Evolutionary conservation across 305 asterid species (phyloP).

Genomic region (Solanum hybrid): DNA sequence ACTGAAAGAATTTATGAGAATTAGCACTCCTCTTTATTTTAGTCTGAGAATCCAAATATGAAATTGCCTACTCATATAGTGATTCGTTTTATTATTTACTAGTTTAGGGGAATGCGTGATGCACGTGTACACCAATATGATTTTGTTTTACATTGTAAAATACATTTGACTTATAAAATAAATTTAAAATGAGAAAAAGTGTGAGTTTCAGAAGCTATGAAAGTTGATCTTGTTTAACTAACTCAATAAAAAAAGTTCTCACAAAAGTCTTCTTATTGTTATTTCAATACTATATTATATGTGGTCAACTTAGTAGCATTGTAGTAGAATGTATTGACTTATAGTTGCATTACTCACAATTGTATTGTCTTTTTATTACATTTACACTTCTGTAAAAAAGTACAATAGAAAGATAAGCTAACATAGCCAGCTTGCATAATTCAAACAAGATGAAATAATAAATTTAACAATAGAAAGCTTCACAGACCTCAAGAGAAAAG

Average conservation of each 20-base stretch:
- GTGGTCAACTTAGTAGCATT: background rate
- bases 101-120: background rate
- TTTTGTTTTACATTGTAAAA: background rate
- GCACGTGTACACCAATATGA: background rate
- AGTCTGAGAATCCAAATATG: background rate
- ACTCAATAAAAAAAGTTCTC: background rate
- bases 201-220: background rate
- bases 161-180: background rate
- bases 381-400: background rate
- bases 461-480: background rate
- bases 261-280: background rate
- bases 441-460: background rate
- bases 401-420: background rate
- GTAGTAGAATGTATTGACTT: background rate
- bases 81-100: background rate
- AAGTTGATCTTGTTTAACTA: background rate
- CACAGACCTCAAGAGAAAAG: background rate
- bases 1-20: background rate
- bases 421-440: background rate
- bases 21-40: background rate
- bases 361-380: background rate
- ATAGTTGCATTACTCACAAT: background rate
- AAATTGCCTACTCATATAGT: background rate
- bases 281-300: background rate
- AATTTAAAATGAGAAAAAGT: background rate